Evolutionary conservation across 1,284 basidiomycete genomes (phyloP).

Genomic region (Xerocomus nothofagi): DNA sequence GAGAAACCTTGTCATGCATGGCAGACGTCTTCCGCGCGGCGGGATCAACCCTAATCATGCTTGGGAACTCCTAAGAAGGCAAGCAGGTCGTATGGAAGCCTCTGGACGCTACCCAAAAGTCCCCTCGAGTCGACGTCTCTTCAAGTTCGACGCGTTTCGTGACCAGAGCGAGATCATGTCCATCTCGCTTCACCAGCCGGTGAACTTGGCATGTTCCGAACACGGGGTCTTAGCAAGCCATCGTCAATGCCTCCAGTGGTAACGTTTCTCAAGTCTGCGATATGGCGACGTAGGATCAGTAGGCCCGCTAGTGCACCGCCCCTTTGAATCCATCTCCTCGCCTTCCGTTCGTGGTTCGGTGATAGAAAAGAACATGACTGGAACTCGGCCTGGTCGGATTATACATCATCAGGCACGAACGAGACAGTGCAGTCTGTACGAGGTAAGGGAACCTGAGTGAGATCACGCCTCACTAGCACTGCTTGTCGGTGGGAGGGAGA

Average conservation of each 20-base stretch:
- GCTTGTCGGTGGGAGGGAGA: too few relatives aligned
- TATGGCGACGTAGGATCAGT: conserved; percentile 14
- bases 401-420: too few relatives aligned
- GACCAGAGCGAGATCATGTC: background rate
- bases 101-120: conserved; percentile 15
- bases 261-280: conserved; percentile 16
- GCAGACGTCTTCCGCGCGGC: conserved; percentile 20
- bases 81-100: conserved; percentile 9
- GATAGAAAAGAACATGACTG: background rate
- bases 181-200: conserved; percentile 10
- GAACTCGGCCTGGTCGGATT: too few relatives aligned
- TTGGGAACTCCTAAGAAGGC: background rate
- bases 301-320: background rate
- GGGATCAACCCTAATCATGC: conserved; percentile 14
- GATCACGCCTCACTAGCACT: too few relatives aligned
- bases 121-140: conserved; percentile 15
- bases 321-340: background rate
- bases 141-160: conserved; percentile 18
- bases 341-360: background rate
- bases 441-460: too few relatives aligned
- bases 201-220: conserved; percentile 13
- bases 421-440: too few relatives aligned
- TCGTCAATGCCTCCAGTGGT: too few relatives aligned
- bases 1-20: conserved; percentile 25
- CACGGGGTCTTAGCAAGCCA: background rate